A percentile compares a stretch with the other conserved stretches of the same genome.
These are phyloP conservation scores for Lathyrus aphaca DNA, from an alignment of 306 rosid genomes.

Conservation along the genomic window DNA sequence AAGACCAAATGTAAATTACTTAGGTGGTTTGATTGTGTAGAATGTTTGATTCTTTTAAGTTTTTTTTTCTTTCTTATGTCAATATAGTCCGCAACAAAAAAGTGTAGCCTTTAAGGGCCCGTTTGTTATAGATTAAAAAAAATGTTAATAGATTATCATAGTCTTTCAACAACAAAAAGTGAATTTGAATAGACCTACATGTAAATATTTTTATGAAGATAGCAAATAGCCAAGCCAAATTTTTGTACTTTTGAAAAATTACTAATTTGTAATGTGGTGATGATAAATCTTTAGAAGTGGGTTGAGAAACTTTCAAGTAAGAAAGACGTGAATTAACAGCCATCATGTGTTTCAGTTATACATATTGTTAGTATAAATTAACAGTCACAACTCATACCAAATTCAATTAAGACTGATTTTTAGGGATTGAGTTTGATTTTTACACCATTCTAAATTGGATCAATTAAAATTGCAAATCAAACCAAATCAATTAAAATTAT, in stretches of 20 bases:
- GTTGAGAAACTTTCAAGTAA: too few relatives aligned
- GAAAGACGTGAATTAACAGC: too few relatives aligned
- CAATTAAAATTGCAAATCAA: background rate
- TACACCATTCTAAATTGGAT: background rate
- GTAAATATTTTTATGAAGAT: background rate
- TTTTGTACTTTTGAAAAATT: too few relatives aligned
- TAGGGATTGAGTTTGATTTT: too few relatives aligned
- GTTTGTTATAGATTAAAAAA: background rate
- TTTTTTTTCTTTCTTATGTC: background rate
- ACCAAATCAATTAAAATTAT: background rate
- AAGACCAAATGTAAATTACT: constrained; percentile 41
- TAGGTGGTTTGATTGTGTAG: constrained; percentile 40
- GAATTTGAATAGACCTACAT: background rate
- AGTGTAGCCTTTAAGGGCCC: constrained; percentile 3
- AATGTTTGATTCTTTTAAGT: constrained; percentile 35
- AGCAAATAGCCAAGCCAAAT: too few relatives aligned
- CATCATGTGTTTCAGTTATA: too few relatives aligned
- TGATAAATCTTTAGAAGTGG: too few relatives aligned
- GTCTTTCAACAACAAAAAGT: background rate
- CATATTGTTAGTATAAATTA: too few relatives aligned
- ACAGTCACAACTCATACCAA: too few relatives aligned
- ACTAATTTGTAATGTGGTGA: too few relatives aligned
- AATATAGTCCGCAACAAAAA: constrained; percentile 14
- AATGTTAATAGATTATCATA: constrained; percentile 7
- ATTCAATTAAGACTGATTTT: too few relatives aligned